These are phyloP conservation scores for Fusarium sambucinum DNA, from an alignment of 2,329 filamentous ascomycete species.

Conservation along the genomic window DNA sequence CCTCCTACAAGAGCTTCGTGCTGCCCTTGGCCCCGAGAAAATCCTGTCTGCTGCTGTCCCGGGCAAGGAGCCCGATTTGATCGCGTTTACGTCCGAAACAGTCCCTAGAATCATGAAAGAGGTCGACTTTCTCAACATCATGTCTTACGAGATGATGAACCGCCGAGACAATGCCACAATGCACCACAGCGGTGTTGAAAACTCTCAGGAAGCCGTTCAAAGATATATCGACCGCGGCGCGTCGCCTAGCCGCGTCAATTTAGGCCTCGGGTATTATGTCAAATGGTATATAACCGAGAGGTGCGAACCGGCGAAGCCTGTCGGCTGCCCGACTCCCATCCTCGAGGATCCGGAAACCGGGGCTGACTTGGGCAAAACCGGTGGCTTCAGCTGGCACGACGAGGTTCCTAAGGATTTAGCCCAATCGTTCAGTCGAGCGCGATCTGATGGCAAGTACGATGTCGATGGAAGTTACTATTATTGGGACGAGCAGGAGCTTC, in stretches of 20 bases:
- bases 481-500: conserved; percentile 68
- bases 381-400: conserved; percentile 71
- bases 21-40: conserved; percentile 67
- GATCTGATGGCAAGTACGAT: conserved; percentile 61
- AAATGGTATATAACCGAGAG: conserved; percentile 71
- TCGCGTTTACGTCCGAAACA: conserved; percentile 71
- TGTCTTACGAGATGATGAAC: conserved; percentile 80
- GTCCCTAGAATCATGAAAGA: conserved; percentile 68
- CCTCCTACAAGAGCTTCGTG: conserved; percentile 69
- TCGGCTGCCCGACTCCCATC: conserved; percentile 66
- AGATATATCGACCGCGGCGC: conserved; percentile 70
- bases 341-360: conserved; percentile 71
- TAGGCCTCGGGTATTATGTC: conserved; percentile 75
- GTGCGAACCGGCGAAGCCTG: conserved; percentile 56
- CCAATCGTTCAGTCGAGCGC: conserved; percentile 69
- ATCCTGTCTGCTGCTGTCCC: conserved; percentile 77
- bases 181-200: conserved; percentile 73
- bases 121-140: conserved; percentile 75
- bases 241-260: conserved; percentile 65
- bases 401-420: conserved; percentile 64
- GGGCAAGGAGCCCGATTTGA: conserved; percentile 72
- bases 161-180: conserved; percentile 72
- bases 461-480: conserved; percentile 77
- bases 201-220: conserved; percentile 66
- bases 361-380: conserved; percentile 67